Percentiles rank a stretch among this genome's conserved stretches.
These are phyloP conservation scores for Acacia concinna DNA, from an alignment of 331 rosid species.

Conservation along the genomic window DNA sequence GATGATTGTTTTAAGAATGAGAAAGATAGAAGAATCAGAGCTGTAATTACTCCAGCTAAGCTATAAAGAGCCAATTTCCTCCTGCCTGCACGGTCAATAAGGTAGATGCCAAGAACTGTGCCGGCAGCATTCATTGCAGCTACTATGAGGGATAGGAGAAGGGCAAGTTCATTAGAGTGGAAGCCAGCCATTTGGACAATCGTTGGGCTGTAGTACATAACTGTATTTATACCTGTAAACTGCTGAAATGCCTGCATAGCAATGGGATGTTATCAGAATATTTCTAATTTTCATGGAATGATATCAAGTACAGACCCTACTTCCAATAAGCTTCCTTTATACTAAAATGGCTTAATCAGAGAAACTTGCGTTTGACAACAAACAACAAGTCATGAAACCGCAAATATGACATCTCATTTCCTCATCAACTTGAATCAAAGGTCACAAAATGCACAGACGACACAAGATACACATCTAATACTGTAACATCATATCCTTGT, in stretches of 20 bases:
- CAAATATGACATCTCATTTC: background rate
- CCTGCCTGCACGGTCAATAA: conserved; percentile 77
- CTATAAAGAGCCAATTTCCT: conserved; percentile 67
- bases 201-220: conserved; percentile 98
- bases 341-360: conserved; percentile 5
- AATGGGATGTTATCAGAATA: conserved; percentile 22
- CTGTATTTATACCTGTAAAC: conserved; percentile 93
- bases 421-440: background rate
- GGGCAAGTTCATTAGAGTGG: conserved; percentile 69
- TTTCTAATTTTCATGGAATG: background rate
- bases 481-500: background rate
- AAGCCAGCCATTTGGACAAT: conserved; percentile 89
- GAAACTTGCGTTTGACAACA: background rate
- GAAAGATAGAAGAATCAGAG: conserved; percentile 59
- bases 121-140: conserved; percentile 62
- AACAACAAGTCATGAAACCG: conserved; percentile 6
- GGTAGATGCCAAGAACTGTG: conserved; percentile 77
- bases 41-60: conserved; percentile 65
- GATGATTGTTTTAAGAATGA: conserved; percentile 64
- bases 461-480: background rate
- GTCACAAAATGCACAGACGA: background rate
- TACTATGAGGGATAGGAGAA: conserved; percentile 57
- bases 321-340: background rate
- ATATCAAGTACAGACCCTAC: conserved; percentile 8
- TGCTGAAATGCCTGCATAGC: conserved; percentile 89